Evolutionary conservation across 768 basidiomycete species (phyloP).

Genomic region (Lepiota brunneoincarnata): DNA sequence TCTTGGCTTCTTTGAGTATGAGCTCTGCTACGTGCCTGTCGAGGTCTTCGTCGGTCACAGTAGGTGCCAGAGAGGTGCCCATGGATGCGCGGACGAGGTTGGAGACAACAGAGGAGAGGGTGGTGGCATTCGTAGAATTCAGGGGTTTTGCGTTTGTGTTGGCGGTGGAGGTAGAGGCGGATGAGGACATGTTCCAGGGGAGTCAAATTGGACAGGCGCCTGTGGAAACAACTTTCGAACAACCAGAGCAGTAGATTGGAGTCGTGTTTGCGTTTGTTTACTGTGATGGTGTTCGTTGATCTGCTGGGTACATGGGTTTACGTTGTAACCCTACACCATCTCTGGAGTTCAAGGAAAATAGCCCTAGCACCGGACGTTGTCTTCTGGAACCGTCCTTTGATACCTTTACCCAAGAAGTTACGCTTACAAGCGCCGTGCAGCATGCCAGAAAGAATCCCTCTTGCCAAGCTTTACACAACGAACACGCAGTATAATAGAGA

Average conservation of each 20-base stretch:
- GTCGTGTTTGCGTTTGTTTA: conserved; percentile 6
- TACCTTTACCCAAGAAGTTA: too few relatives aligned
- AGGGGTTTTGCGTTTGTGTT: not conserved
- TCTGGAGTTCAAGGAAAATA: too few relatives aligned
- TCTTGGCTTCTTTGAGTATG: conserved; percentile 89
- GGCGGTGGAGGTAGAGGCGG: not conserved
- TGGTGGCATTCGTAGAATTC: conserved; percentile 39
- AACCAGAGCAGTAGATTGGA: too few relatives aligned
- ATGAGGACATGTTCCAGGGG: not conserved
- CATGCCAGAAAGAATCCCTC: too few relatives aligned
- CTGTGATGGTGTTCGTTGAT: not conserved
- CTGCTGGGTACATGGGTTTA: too few relatives aligned
- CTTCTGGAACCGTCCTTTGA: too few relatives aligned
- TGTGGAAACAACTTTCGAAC: too few relatives aligned
- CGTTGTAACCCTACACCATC: too few relatives aligned
- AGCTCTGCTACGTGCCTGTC: conserved; percentile 91
- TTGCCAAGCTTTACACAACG: too few relatives aligned
- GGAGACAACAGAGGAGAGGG: conserved; percentile 84
- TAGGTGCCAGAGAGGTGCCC: conserved; percentile 57
- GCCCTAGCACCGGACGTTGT: too few relatives aligned
- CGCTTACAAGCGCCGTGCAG: too few relatives aligned
- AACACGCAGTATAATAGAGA: too few relatives aligned
- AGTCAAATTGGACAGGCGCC: not conserved
- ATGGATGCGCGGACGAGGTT: conserved; percentile 75
- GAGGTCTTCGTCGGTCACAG: conserved; percentile 78